These are phyloP conservation scores for Sisymbrium irio DNA, from an alignment of 345 rosid genomes.

Conservation along the genomic window DNA sequence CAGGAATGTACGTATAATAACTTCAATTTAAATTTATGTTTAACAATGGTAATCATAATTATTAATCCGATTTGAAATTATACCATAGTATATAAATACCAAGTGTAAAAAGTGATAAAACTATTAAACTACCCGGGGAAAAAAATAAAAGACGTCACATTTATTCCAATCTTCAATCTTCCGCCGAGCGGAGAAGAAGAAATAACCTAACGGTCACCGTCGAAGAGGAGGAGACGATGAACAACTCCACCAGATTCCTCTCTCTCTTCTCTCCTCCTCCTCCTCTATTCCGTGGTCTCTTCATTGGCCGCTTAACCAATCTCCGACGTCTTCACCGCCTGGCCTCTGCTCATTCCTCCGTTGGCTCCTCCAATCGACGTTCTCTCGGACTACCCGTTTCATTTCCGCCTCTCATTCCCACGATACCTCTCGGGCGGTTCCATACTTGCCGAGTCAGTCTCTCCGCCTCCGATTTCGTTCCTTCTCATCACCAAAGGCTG, in stretches of 20 bases:
- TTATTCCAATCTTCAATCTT: background rate
- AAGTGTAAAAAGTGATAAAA: too few relatives aligned
- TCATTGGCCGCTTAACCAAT: slow-evolving; percentile 35
- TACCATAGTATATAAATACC: too few relatives aligned
- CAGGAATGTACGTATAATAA: too few relatives aligned
- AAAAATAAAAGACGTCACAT: background rate
- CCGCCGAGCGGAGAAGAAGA: background rate
- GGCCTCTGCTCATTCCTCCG: slow-evolving; percentile 4
- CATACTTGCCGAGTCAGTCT: slow-evolving; percentile 18
- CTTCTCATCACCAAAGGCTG: slow-evolving; percentile 25
- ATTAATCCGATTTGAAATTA: too few relatives aligned
- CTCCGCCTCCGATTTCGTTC: slow-evolving; percentile 22
- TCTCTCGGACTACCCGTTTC: background rate
- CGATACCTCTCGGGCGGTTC: slow-evolving; percentile 27
- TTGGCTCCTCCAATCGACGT: background rate
- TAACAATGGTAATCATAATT: too few relatives aligned
- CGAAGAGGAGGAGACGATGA: slow-evolving; percentile 42
- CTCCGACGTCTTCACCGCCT: slow-evolving; percentile 26
- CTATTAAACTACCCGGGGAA: too few relatives aligned
- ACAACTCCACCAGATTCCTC: slow-evolving; percentile 59
- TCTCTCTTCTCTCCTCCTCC: slow-evolving; percentile 56
- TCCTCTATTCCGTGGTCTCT: slow-evolving; percentile 35
- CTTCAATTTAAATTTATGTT: too few relatives aligned
- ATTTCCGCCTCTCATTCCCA: slow-evolving; percentile 17
- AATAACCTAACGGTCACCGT: slow-evolving; percentile 21